Evolutionary conservation across 768 basidiomycete genomes (phyloP).

Genomic region (Mycena venus): DNA sequence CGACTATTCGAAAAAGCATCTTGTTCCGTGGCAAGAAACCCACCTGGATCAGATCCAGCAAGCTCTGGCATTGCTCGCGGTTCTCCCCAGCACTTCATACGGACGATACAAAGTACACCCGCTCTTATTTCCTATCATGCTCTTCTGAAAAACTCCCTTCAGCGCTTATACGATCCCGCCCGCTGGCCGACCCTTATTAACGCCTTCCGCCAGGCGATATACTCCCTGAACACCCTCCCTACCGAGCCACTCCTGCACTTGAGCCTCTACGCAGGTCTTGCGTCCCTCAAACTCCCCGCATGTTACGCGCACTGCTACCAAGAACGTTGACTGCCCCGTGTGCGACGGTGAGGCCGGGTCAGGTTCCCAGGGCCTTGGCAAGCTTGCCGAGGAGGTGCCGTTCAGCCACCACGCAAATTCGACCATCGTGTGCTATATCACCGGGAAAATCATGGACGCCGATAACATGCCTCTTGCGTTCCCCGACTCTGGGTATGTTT

Average conservation of each 20-base stretch:
- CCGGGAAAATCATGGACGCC: conserved; percentile 94
- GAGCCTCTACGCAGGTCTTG: conserved; percentile 91
- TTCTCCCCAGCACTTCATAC: conserved; percentile 76
- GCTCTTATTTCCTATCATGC: conserved; percentile 22
- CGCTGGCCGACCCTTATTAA: conserved; percentile 84
- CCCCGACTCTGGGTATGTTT: conserved; percentile 86
- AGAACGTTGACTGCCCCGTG: conserved; percentile 91
- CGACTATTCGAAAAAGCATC: conserved; percentile 84
- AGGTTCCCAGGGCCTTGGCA: conserved; percentile 58
- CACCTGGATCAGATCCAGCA: conserved; percentile 84
- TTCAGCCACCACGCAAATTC: conserved; percentile 95
- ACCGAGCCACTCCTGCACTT: conserved; percentile 90
- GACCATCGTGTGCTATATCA: conserved; percentile 93
- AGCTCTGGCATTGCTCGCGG: conserved; percentile 83
- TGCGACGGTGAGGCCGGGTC: conserved; percentile 74
- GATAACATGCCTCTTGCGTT: conserved; percentile 94
- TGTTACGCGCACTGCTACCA: conserved; percentile 76
- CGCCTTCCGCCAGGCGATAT: conserved; percentile 89
- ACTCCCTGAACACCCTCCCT: conserved; percentile 89
- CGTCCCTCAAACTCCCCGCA: conserved; percentile 89
- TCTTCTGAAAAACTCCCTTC: conserved; percentile 15
- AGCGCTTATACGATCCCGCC: conserved; percentile 87
- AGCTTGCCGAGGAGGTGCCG: conserved; percentile 88
- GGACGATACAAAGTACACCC: conserved; percentile 80
- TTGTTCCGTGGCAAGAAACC: conserved; percentile 86